These are phyloP conservation scores for Cryptomeria japonica DNA, from an alignment of 75 land plant genomes.

Conservation along the genomic window DNA sequence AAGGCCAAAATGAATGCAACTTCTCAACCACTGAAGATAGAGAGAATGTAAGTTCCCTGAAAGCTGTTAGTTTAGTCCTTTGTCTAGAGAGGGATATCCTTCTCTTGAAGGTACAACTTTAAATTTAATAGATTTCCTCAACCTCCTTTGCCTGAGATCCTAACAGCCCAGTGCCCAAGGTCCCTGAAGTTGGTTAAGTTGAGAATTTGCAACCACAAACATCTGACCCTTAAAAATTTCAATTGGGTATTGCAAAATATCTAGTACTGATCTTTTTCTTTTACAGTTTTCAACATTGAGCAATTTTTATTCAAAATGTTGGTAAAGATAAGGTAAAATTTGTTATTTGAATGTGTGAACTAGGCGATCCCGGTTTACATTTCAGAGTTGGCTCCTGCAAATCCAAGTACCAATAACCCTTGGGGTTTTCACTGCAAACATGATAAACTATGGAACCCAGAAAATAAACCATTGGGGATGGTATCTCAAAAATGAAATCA, in stretches of 20 bases:
- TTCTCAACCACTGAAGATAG: neutral
- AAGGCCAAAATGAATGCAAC: neutral
- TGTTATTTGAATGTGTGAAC: neutral
- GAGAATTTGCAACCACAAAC: too few species aligned
- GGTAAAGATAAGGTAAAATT: neutral
- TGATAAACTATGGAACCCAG: constrained; percentile 70
- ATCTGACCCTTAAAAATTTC: too few species aligned
- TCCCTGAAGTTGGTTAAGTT: too few species aligned
- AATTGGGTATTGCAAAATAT: neutral
- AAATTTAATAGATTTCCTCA: neutral
- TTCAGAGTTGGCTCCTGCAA: constrained; percentile 81
- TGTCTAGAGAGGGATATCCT: too few species aligned
- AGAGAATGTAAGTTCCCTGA: too few species aligned
- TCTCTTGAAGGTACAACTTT: too few species aligned
- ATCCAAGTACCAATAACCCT: constrained; percentile 71
- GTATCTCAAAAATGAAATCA: too few species aligned
- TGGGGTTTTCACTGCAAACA: constrained; percentile 75
- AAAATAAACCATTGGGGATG: constrained; percentile 74
- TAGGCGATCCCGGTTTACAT: constrained; percentile 81
- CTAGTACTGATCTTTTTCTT: neutral
- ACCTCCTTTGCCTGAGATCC: neutral
- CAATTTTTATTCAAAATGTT: neutral
- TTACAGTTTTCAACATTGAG: neutral
- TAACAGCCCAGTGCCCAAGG: too few species aligned
- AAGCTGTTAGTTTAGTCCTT: too few species aligned